phyloP scores from a whole-genome alignment of 371 early-diverging fungal genomes.

The Thermomucor indicae-seudaticae region DNA sequence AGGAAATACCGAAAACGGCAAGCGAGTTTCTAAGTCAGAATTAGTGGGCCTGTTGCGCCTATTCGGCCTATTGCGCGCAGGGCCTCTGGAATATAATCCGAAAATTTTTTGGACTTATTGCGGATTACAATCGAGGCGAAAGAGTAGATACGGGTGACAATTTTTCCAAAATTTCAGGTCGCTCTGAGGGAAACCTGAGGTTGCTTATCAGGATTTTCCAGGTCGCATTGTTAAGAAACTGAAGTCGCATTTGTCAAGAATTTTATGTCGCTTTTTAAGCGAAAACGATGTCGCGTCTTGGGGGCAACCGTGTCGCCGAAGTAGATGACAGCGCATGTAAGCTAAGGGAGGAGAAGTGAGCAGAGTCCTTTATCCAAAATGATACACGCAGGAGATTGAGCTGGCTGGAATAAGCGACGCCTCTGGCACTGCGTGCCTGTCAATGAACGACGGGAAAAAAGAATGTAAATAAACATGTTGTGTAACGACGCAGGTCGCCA shows the following conservation, averaged over 20 bases:
- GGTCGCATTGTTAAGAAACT: not conserved
- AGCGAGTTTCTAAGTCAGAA: no score
- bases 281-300: not conserved
- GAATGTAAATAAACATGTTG: not conserved
- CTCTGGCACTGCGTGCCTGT: not conserved
- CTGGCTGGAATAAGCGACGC: not conserved
- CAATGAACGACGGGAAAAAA: not conserved
- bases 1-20: no score
- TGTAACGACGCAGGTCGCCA: not conserved
- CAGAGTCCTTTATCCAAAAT: not conserved
- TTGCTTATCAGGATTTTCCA: not conserved
- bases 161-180: not conserved
- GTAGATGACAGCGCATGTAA: not conserved
- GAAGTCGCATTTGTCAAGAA: constrained; percentile 2
- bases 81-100: no score
- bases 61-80: no score
- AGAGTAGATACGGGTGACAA: no score
- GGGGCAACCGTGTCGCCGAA: not conserved
- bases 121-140: no score
- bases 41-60: no score
- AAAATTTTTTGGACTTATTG: no score
- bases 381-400: not conserved
- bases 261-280: not conserved
- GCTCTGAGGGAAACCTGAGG: not conserved
- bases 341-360: not conserved